These are phyloP conservation scores for Tylopilus plumbeoviolaceoides DNA, from an alignment of 768 basidiomycete species.

Conservation along the genomic window DNA sequence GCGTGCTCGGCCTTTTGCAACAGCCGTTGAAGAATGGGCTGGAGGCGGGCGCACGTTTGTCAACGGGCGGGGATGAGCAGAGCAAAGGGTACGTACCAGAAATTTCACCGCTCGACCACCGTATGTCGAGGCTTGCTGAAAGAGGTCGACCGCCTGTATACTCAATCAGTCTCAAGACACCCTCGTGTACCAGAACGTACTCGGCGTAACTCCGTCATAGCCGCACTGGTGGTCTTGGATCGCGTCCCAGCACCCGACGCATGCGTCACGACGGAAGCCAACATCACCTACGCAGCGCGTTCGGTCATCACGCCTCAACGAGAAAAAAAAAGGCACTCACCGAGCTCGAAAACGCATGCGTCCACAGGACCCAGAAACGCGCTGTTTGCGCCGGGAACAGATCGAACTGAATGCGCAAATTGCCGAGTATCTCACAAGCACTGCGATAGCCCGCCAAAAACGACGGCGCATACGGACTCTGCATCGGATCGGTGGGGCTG, in stretches of 20 bases:
- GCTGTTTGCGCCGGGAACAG: constrained; percentile 56
- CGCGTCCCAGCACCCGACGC: constrained; percentile 41
- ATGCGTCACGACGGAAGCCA: constrained; percentile 73
- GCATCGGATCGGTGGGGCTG: constrained; percentile 63
- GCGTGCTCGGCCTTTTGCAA: constrained; percentile 56
- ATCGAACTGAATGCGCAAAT: constrained; percentile 45
- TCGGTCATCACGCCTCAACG: neutral
- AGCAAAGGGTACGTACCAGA: constrained; percentile 40
- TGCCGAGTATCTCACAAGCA: constrained; percentile 54
- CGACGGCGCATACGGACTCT: constrained; percentile 61
- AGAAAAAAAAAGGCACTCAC: constrained; percentile 33
- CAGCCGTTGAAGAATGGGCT: constrained; percentile 66
- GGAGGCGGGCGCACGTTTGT: neutral
- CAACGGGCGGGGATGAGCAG: neutral
- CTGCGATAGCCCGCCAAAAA: constrained; percentile 67
- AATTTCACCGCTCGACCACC: constrained; percentile 72
- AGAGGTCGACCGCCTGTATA: constrained; percentile 53
- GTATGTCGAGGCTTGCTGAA: constrained; percentile 54
- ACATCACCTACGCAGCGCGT: constrained; percentile 52
- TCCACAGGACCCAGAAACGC: constrained; percentile 71
- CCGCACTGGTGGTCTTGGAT: constrained; percentile 68
- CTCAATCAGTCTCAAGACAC: neutral
- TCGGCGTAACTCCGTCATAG: constrained; percentile 56
- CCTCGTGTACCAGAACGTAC: constrained; percentile 9
- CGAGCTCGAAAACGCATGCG: constrained; percentile 63